Percentiles rank a stretch among this genome's conserved stretches.
phyloP scores from a whole-genome alignment of 768 basidiomycete species.

The Harrya chromipes region DNA sequence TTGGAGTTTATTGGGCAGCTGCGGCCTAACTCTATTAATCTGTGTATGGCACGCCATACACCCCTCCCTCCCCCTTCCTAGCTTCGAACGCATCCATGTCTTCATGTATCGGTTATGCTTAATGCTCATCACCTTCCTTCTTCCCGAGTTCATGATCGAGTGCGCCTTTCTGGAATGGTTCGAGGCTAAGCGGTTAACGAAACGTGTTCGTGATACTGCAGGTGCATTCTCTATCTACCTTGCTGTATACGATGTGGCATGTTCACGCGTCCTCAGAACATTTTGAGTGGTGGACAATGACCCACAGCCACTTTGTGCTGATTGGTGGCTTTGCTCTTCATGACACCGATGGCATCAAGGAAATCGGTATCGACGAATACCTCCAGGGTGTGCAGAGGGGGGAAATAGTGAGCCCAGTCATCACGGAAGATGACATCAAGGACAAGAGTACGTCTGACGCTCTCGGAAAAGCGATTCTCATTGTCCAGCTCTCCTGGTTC shows the following conservation, averaged over 20 bases:
- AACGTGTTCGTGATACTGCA: background rate
- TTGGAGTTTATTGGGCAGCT: constrained; percentile 2
- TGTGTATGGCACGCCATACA: background rate
- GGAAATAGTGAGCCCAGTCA: background rate
- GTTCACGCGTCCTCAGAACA: background rate
- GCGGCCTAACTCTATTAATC: background rate
- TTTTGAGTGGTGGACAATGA: background rate
- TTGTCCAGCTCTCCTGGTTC: background rate
- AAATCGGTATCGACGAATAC: background rate
- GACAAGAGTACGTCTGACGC: background rate
- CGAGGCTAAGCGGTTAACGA: background rate
- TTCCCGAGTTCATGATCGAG: background rate
- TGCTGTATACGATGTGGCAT: no score
- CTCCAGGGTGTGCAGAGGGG: background rate
- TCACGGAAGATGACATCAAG: background rate
- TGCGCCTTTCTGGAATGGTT: background rate
- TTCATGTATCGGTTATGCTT: background rate
- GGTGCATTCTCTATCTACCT: no score
- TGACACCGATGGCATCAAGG: background rate
- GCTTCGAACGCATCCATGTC: background rate
- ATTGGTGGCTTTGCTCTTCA: background rate
- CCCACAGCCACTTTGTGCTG: background rate
- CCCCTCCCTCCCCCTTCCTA: background rate
- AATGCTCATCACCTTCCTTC: background rate
- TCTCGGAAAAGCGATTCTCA: background rate